Evolutionary conservation across 2,329 filamentous ascomycete genomes (phyloP), one percentile per base, ranked within the genome.

Genomic region (Septoria linicola): DNA sequence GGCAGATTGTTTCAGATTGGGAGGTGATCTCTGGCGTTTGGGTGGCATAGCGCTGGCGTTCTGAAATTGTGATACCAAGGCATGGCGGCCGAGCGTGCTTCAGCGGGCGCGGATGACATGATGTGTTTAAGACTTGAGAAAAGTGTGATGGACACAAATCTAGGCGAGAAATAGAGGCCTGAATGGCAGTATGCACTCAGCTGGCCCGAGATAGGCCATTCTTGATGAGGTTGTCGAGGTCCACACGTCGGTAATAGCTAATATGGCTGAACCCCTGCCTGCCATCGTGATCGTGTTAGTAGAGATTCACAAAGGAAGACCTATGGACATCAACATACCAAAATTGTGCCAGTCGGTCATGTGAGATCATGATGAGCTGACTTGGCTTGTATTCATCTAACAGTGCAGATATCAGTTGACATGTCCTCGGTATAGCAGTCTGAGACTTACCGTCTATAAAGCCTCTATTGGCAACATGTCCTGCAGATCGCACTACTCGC

Each of bases 361-460:
- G 80, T 2, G 86, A 90, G 32, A 95, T 78, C 30, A 96, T 76
- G 41, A 96, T 83, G 17, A 96, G 76, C 59, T 91, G 83, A 1
- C 84, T 85, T 2, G 84, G 76, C 42, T 91, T 87, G 61, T 83
- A 96, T 52, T 79, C 79, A 62, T 90, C 88, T 92, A 23, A 8
- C 14, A 7, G 25, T 37, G n/a, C 17, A 37, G 16, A 13, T n/a
- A 11, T 41, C 10, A 21, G 16, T 10, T 35, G 16, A 17, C 14
- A 21, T 8, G 6, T 8, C 13, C 8, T n/a, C n/a, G n/a, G n/a
- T n/a, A n/a, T n/a, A n/a, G n/a, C n/a, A n/a, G n/a, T n/a, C n/a
- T 16, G 14, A 27, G 20, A 40, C 44, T 75, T 68, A 93, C 90
- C 86, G 62, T 84, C 74, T 35, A 74, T 67, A 65, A 93, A 96